Conservation (phyloP, 2,329 filamentous ascomycete species). For the Stemphylium lycopersici region DNA sequence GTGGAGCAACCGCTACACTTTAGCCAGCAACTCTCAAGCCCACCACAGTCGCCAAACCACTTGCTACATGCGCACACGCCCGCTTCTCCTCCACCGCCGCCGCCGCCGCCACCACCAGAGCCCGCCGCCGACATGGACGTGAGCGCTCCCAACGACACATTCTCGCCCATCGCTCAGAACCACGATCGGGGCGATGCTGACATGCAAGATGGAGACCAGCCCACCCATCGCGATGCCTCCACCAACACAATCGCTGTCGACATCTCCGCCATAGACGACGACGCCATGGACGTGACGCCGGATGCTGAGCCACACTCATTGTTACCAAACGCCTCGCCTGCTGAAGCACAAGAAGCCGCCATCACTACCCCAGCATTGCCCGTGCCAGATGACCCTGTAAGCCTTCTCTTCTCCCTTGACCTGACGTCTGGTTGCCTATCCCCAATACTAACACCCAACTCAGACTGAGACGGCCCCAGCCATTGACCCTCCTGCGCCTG, state of each 20-base stretch:
- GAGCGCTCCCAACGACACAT: slow-evolving; percentile 42
- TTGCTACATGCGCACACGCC: slow-evolving; percentile 34
- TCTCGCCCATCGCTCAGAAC: slow-evolving; percentile 41
- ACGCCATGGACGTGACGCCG: slow-evolving; percentile 50
- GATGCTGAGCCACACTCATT: slow-evolving; percentile 36
- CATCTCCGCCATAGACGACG: slow-evolving; percentile 41
- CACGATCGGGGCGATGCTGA: slow-evolving; percentile 47
- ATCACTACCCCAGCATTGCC: slow-evolving; percentile 24
- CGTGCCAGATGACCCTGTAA: slow-evolving; percentile 24
- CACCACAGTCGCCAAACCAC: slow-evolving; percentile 40
- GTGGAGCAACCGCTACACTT: slow-evolving; percentile 49
- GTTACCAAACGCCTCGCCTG: slow-evolving; percentile 31
- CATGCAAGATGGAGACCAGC: slow-evolving; percentile 40
- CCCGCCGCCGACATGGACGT: slow-evolving; percentile 38
- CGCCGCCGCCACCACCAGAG: slow-evolving; percentile 29
- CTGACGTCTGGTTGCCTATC: neutral
- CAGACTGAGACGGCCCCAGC: slow-evolving; percentile 22
- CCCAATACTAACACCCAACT: neutral
- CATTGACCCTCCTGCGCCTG: slow-evolving; percentile 30
- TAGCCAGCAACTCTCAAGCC: slow-evolving; percentile 41
- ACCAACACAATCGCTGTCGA: slow-evolving; percentile 33
- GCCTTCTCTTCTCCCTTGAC: slow-evolving; percentile 1
- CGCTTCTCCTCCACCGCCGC: slow-evolving; percentile 21
- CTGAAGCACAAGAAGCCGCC: slow-evolving; percentile 18
- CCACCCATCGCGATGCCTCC: slow-evolving; percentile 16